Evolutionary conservation across 1,139 yeast genomes (phyloP).

Genomic region (Pichia cactophila): DNA sequence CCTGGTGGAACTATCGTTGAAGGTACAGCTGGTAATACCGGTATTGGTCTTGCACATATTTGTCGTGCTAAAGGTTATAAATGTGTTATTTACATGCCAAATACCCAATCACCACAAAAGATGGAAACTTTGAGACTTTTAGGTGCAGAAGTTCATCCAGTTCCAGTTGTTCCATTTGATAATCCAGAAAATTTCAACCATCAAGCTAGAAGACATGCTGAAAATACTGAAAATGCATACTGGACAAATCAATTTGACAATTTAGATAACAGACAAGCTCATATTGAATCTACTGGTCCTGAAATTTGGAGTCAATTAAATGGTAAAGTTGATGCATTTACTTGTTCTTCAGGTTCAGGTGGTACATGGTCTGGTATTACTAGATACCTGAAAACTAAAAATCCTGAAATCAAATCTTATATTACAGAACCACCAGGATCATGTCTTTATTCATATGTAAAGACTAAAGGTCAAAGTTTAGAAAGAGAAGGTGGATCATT

Average conservation of each 20-base stretch:
- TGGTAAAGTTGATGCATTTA: constrained; percentile 77
- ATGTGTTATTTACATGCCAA: constrained; percentile 83
- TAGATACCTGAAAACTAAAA: constrained; percentile 55
- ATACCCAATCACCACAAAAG: constrained; percentile 74
- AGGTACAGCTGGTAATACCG: constrained; percentile 78
- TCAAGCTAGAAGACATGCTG: constrained; percentile 81
- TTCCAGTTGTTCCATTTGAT: constrained; percentile 79
- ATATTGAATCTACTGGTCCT: constrained; percentile 87
- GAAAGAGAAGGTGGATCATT: constrained; percentile 72
- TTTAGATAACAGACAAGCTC: constrained; percentile 80
- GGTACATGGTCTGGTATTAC: constrained; percentile 85
- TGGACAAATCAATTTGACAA: constrained; percentile 94
- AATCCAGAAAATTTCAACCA: constrained; percentile 81
- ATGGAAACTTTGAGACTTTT: constrained; percentile 63
- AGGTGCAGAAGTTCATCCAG: constrained; percentile 85
- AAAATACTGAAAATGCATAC: constrained; percentile 61
- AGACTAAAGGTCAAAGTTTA: constrained; percentile 31
- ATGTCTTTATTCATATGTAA: constrained; percentile 70
- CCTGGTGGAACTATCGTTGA: constrained; percentile 60
- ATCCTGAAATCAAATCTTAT: constrained; percentile 37
- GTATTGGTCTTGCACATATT: constrained; percentile 84
- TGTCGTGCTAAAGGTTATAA: constrained; percentile 79
- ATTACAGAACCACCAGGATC: constrained; percentile 95
- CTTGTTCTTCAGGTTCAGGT: constrained; percentile 88
- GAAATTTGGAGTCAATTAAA: constrained; percentile 84